Evolutionary conservation across 192 early-diverging fungal species (phyloP).

Genomic region (Backusella sp.): DNA sequence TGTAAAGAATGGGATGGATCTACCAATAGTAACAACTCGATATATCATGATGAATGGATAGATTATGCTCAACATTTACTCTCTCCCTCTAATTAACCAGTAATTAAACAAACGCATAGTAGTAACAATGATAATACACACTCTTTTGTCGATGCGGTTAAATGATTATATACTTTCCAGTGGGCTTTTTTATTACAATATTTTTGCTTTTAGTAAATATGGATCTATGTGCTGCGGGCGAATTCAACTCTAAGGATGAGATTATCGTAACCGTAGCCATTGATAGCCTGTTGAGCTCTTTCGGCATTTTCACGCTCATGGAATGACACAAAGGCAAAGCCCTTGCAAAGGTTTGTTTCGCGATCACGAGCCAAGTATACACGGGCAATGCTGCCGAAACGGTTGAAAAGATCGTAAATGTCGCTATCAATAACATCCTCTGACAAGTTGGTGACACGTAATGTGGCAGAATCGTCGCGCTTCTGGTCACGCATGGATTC

Average conservation of each 20-base stretch:
- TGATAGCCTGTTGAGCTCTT: conserved; percentile 79
- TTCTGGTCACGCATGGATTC: conserved; percentile 52
- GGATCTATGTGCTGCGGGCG: conserved; percentile 33
- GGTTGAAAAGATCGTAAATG: conserved; percentile 82
- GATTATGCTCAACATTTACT: no score
- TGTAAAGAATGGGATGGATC: no score
- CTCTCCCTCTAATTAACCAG: no score
- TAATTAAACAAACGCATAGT: no score
- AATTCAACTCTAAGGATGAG: conserved; percentile 90
- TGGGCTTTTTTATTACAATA: neutral
- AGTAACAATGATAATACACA: neutral
- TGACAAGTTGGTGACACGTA: conserved; percentile 96
- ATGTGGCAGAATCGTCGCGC: conserved; percentile 67
- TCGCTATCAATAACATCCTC: conserved; percentile 90
- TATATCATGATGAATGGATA: no score
- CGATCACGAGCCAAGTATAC: conserved; percentile 87
- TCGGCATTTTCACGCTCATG: conserved; percentile 79
- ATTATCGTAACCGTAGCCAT: conserved; percentile 96
- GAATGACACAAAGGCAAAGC: conserved; percentile 95
- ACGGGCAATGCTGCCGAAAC: conserved; percentile 82
- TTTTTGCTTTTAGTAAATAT: conserved; percentile 3
- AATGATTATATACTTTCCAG: conserved; percentile 2
- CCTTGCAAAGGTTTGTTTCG: conserved; percentile 85
- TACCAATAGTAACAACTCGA: no score
- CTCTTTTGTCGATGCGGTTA: neutral